These are phyloP conservation scores for Bryum argenteum DNA, from an alignment of 225 moss, liverwort and hornwort genomes.

Conservation along the genomic window DNA sequence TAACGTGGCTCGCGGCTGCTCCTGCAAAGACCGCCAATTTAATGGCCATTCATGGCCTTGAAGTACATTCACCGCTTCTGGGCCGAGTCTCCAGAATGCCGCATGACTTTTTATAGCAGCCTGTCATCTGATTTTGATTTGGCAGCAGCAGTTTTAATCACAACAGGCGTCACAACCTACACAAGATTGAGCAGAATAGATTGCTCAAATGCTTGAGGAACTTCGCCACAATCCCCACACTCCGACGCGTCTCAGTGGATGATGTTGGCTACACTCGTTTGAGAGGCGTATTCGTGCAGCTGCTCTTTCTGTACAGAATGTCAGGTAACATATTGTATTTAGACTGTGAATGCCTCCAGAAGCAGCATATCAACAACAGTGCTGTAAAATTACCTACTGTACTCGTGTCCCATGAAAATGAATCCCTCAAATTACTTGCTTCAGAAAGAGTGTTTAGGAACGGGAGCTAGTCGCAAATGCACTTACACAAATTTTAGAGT, in stretches of 20 bases:
- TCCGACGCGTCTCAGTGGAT: background rate
- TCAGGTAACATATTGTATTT: background rate
- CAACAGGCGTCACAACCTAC: background rate
- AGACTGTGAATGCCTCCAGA: background rate
- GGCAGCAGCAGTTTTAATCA: background rate
- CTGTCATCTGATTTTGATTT: background rate
- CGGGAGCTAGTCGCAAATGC: too few relatives aligned
- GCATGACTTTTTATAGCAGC: background rate
- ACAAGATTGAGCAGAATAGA: background rate
- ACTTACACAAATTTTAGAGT: too few relatives aligned
- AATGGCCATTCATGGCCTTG: slow-evolving; percentile 1
- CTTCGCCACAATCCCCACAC: background rate
- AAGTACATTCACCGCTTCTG: slow-evolving; percentile 5
- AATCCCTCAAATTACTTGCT: too few relatives aligned
- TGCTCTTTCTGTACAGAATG: slow-evolving; percentile 6
- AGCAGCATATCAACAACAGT: background rate
- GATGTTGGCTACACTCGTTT: background rate
- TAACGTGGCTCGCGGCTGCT: slow-evolving; percentile 3
- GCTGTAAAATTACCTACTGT: too few relatives aligned
- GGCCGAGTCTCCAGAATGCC: background rate
- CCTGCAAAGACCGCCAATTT: background rate
- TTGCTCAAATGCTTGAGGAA: too few relatives aligned
- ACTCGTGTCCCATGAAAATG: too few relatives aligned
- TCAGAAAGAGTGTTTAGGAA: too few relatives aligned
- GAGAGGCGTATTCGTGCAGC: background rate